phyloP scores from a whole-genome alignment of 2,329 filamentous ascomycete species.

The Alternaria atra region DNA sequence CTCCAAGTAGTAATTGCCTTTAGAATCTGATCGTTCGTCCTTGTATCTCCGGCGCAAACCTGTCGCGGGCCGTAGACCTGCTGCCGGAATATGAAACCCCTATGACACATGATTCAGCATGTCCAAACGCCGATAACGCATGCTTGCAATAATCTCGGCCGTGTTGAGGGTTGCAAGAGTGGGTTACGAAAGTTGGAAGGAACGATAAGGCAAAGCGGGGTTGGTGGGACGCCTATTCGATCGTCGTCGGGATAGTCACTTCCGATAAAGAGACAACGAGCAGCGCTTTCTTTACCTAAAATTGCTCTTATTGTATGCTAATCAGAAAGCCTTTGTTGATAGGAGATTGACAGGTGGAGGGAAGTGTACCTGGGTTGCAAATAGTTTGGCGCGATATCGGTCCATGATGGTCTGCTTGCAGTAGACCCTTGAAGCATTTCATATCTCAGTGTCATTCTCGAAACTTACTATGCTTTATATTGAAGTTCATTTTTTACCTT shows the following conservation, averaged over 20 bases:
- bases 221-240: slow-evolving; percentile 3
- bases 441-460: neutral
- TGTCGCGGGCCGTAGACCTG: neutral
- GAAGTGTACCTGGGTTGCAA: neutral
- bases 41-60: neutral
- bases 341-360: neutral
- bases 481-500: neutral
- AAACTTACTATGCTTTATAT: neutral
- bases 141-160: neutral
- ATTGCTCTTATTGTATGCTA: neutral
- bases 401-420: neutral
- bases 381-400: neutral
- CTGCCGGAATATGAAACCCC: neutral
- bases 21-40: neutral
- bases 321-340: neutral
- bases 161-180: neutral
- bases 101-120: neutral
- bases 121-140: neutral
- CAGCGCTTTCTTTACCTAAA: neutral
- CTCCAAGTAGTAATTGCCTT: neutral
- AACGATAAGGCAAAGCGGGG: slow-evolving; percentile 12
- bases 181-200: neutral
- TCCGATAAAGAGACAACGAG: slow-evolving; percentile 5
- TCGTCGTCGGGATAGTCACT: slow-evolving; percentile 10
- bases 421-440: neutral